These are phyloP conservation scores for Podospora bellae-mahoneyi DNA, from an alignment of 495 filamentous ascomycete genomes.

Conservation along the genomic window DNA sequence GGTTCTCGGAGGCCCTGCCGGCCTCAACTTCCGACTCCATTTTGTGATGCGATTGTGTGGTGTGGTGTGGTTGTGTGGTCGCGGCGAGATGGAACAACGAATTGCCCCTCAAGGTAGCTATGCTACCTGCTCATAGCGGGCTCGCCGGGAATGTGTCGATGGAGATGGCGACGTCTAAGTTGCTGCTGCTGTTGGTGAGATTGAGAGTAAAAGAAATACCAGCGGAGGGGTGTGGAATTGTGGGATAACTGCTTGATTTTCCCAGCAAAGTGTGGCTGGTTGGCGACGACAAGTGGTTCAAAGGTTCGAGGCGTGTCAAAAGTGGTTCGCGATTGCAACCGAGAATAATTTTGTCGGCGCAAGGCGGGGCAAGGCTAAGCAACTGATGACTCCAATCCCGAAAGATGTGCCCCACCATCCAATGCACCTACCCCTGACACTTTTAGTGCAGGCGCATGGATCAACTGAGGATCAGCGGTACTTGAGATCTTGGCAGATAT, in stretches of 20 bases:
- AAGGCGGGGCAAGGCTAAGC: slow-evolving; percentile 17
- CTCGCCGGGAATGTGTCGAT: background rate
- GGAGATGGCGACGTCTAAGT: background rate
- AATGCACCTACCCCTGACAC: slow-evolving; percentile 5
- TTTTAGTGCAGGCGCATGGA: background rate
- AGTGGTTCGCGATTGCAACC: background rate
- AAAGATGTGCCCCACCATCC: slow-evolving; percentile 22
- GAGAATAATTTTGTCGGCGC: slow-evolving; percentile 15
- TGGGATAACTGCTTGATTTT: background rate
- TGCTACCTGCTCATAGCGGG: slow-evolving; percentile 23
- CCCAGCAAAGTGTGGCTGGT: background rate
- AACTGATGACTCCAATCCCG: slow-evolving; percentile 12
- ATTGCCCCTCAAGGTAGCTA: slow-evolving; percentile 9
- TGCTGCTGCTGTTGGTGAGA: background rate
- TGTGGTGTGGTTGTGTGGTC: background rate
- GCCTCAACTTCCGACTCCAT: slow-evolving; percentile 17
- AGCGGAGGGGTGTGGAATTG: background rate
- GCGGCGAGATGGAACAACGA: background rate
- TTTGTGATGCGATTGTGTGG: background rate
- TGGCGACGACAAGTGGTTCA: slow-evolving; percentile 4
- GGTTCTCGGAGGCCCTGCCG: slow-evolving; percentile 36
- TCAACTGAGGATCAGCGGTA: background rate
- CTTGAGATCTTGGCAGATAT: slow-evolving; percentile 5
- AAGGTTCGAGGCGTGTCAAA: background rate
- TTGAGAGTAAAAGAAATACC: background rate